phyloP scores from a whole-genome alignment of 2,329 filamentous ascomycete genomes.

The Biscogniauxia marginata region DNA sequence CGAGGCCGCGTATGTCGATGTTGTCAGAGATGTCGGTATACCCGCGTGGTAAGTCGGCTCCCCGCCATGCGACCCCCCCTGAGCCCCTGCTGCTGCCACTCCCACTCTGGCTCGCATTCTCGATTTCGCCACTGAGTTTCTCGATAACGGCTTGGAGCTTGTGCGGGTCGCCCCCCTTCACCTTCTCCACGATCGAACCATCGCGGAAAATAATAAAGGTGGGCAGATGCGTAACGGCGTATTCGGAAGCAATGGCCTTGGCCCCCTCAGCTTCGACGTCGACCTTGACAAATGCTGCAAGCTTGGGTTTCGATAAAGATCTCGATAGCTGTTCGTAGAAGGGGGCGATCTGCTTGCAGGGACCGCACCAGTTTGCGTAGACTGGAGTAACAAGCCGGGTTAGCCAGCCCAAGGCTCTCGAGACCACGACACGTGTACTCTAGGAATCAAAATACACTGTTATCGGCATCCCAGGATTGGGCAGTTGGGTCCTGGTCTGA shows the following conservation, averaged over 20 bases:
- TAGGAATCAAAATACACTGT: not conserved
- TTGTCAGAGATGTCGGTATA: constrained; percentile 83
- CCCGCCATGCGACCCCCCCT: constrained; percentile 63
- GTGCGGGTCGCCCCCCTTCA: constrained; percentile 70
- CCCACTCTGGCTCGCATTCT: constrained; percentile 48
- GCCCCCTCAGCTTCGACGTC: constrained; percentile 69
- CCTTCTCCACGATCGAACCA: constrained; percentile 63
- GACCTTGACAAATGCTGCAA: constrained; percentile 83
- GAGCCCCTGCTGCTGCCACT: constrained; percentile 42
- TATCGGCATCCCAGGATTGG: too few relatives aligned
- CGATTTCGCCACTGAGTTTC: constrained; percentile 67
- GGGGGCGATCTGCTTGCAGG: constrained; percentile 81
- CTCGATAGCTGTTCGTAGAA: constrained; percentile 75
- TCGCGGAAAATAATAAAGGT: constrained; percentile 90
- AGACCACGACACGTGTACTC: not conserved
- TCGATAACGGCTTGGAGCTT: constrained; percentile 70
- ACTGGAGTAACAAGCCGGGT: constrained; percentile 52
- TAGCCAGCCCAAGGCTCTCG: not conserved
- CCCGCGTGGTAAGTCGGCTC: constrained; percentile 71
- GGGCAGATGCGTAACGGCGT: constrained; percentile 74
- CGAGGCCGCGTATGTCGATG: constrained; percentile 75
- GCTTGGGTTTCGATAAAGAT: constrained; percentile 67
- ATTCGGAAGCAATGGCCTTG: constrained; percentile 68
- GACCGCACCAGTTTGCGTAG: constrained; percentile 82
- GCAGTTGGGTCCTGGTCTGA: too few relatives aligned